Evolutionary conservation across 192 early-diverging fungal genomes (phyloP), one percentile per base, ranked within the genome.

Genomic region (Backusella psychrophila): DNA sequence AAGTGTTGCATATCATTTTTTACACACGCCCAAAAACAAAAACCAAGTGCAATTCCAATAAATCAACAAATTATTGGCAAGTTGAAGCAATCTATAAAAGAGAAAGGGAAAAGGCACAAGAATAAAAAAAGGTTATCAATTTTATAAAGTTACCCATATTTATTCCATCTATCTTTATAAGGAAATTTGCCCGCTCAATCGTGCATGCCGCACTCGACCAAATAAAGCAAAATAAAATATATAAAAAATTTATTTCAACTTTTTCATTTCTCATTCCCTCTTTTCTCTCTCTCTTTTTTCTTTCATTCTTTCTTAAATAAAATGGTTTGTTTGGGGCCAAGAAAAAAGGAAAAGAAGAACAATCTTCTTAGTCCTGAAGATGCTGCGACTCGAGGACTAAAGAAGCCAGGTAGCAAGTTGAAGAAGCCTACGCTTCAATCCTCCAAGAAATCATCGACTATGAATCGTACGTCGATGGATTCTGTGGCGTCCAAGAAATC

Each of bases 251-350:
- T 9, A n/a, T 74, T 65, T 38, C 29, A 36, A 12, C 35, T 38
- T 74, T 53, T 31, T 31, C 21, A 29, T 63, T 63, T 63, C 31
- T 0, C 26, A 36, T n/a, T 53, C 8, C 19, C 53, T 59, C 9
- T 59, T 17, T 59, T 46, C 34, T 76, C 31, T 76, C 31, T 59
- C 34, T 76, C 33, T 70, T 67, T 69, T 9, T 56, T 41, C 46
- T 53, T 56, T 69, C 44, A 36, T 76, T 69, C 42, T 49, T 46
- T 69, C 23, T 75, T 44, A 15, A 12, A 4, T 9, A 44, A 26
- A 6, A 78, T 78, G 77, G 77, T 78, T 33, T 78, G 77, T 56
- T 59, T 78, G 46, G 77, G 77, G 26, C 77, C 77, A 49, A 41
- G 77, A 31, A 78, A 78, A 46, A 78, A 78, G 69, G 77, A 78